Evolutionary conservation across 805 yeast species (phyloP), one percentile per base, ranked within the genome.

Genomic region (Pichia thaimueangensis): DNA sequence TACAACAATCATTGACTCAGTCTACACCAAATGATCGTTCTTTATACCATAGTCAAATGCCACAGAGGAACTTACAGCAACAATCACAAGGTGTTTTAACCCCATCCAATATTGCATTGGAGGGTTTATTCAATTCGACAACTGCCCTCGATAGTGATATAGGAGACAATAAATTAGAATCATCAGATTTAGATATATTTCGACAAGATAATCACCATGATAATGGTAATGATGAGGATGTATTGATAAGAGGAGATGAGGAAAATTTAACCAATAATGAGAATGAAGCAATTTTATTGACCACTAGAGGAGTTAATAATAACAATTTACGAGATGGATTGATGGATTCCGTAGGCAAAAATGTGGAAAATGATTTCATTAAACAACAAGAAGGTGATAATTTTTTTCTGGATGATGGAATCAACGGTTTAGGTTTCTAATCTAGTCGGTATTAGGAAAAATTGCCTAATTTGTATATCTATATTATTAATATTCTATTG

Each of bases 151-250:
- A 47, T 19, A 43, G 47, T 25, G 50, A 47, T 10, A 24, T 30
- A 10, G 46, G 43, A 15, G 50, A 40, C 2, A 17, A 30, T 6
- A 40, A 40, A 12, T 11, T 40, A 3, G 43, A 47, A 20, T 47
- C 50, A 4, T 40, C 47, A 11, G 50, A 41, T 13, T 41, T 47
- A 17, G 50, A 47, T 35, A 31, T 47, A 20, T 47, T 47, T 25
- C 27, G 45, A 8, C 39, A 35, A 35, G 35, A 17, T 13, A 17
- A 38, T 23, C 21, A 20, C 13, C 19, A 17, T 28, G 33, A 37
- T 22, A 8, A 37, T 28, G 10, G 7, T 13, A 19, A 17, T 20
- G 19, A 12, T 17, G 37, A 39, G 13, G 44, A 45, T 5, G 36
- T 31, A 8, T 17, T 36, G 25, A 19, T 36, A 3, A 36, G 25